Percentiles rank a stretch among this genome's conserved stretches.
Evolutionary conservation across 176 grass and related monocot genomes (phyloP).

Genomic region (Musa troglodytarum): DNA sequence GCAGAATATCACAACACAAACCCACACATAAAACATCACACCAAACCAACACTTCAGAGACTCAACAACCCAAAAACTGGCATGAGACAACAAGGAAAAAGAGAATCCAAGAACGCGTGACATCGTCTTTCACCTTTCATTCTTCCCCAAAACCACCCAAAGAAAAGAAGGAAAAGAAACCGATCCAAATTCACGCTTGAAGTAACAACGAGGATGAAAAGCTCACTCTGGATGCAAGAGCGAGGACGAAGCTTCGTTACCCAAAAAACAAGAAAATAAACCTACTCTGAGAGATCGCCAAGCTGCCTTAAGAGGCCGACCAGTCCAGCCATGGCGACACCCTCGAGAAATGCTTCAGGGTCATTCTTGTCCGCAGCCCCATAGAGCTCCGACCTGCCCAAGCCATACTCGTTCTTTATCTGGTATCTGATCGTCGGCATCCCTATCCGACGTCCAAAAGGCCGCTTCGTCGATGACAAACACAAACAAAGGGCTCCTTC

Average conservation of each 20-base stretch:
- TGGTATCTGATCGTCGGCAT: constrained; percentile 68
- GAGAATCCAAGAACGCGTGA: no score
- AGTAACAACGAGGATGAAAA: not conserved
- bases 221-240: not conserved
- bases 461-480: not conserved
- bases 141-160: not conserved
- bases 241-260: not conserved
- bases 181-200: not conserved
- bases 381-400: constrained; percentile 55
- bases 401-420: constrained; percentile 65
- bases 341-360: constrained; percentile 78
- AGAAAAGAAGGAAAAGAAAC: not conserved
- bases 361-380: constrained; percentile 44
- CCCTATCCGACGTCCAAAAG: not conserved
- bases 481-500: not conserved
- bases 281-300: constrained; percentile 80
- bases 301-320: constrained; percentile 82
- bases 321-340: constrained; percentile 74
- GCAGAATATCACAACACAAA: no score
- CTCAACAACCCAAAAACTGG: no score
- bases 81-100: not conserved
- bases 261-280: not conserved
- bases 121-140: no score
- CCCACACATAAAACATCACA: not conserved
- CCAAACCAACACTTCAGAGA: not conserved